Percentiles rank a stretch among this genome's conserved stretches.
These are phyloP conservation scores for Fusarium sp. DNA, from an alignment of 2,329 filamentous ascomycete species.

Conservation along the genomic window DNA sequence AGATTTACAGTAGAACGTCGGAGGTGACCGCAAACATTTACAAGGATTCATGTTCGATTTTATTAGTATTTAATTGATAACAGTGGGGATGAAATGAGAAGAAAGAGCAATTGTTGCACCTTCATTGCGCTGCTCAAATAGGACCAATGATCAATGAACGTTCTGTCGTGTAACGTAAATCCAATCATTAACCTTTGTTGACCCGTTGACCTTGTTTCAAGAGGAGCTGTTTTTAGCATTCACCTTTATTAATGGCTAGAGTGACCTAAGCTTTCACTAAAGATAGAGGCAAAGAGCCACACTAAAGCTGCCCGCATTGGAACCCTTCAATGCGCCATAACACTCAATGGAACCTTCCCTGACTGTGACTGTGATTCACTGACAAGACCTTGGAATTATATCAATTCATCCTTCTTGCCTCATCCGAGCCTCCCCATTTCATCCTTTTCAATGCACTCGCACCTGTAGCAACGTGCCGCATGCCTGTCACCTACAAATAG, in stretches of 20 bases:
- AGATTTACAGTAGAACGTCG: slow-evolving; percentile 8
- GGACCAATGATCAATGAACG: not conserved
- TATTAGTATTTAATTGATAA: slow-evolving; percentile 4
- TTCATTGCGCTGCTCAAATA: not conserved
- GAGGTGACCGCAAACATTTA: slow-evolving; percentile 31
- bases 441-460: slow-evolving; percentile 4
- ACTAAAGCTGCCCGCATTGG: not conserved
- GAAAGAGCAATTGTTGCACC: not conserved
- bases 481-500: slow-evolving; percentile 7
- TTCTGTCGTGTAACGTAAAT: not conserved
- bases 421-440: slow-evolving; percentile 4
- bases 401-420: not conserved
- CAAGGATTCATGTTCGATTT: slow-evolving; percentile 6
- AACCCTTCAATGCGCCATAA: slow-evolving; percentile 1
- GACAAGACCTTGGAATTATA: slow-evolving; percentile 1
- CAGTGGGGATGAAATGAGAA: not conserved
- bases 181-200: not conserved
- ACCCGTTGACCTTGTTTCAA: not conserved
- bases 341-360: not conserved
- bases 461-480: slow-evolving; percentile 12
- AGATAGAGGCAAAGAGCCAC: not conserved
- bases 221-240: slow-evolving; percentile 19
- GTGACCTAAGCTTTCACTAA: slow-evolving; percentile 17
- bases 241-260: not conserved
- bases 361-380: slow-evolving; percentile 14